Evolutionary conservation across 768 basidiomycete species (phyloP).

Genomic region (Leucogyrophana mollusca): DNA sequence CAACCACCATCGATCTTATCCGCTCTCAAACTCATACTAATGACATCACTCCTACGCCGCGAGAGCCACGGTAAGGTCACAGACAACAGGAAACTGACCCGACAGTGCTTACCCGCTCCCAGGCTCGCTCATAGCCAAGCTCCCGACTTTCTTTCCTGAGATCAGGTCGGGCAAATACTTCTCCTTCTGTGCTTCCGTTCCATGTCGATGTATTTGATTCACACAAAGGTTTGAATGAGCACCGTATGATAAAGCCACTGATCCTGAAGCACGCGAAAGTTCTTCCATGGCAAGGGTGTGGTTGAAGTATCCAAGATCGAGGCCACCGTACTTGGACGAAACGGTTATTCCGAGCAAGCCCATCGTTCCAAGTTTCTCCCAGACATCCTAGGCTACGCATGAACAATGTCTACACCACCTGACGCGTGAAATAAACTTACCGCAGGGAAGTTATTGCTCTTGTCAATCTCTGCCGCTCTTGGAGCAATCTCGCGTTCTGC

Average conservation of each 20-base stretch:
- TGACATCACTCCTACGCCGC: constrained; percentile 83
- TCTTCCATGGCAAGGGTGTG: constrained; percentile 96
- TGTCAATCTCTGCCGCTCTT: constrained; percentile 82
- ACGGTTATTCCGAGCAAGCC: constrained; percentile 89
- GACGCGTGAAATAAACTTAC: constrained; percentile 38
- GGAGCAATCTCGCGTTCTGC: constrained; percentile 84
- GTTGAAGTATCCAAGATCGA: constrained; percentile 80
- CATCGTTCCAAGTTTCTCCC: constrained; percentile 90
- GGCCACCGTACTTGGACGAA: constrained; percentile 75
- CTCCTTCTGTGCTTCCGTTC: constrained; percentile 77
- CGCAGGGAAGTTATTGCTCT: constrained; percentile 75
- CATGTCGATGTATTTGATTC: constrained; percentile 83
- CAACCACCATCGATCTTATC: constrained; percentile 77
- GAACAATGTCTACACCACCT: constrained; percentile 1
- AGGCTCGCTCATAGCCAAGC: constrained; percentile 92
- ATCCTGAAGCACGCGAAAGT: constrained; percentile 85
- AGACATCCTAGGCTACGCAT: constrained; percentile 60
- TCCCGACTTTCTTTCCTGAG: constrained; percentile 80
- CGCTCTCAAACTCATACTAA: constrained; percentile 86
- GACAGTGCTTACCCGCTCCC: constrained; percentile 57
- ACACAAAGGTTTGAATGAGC: constrained; percentile 91
- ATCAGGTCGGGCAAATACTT: constrained; percentile 81
- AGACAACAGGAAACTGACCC: neutral
- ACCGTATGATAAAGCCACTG: constrained; percentile 89
- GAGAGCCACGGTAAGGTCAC: constrained; percentile 5